Evolutionary conservation across 345 rosid species (phyloP).

Genomic region (Kandelia obovata): DNA sequence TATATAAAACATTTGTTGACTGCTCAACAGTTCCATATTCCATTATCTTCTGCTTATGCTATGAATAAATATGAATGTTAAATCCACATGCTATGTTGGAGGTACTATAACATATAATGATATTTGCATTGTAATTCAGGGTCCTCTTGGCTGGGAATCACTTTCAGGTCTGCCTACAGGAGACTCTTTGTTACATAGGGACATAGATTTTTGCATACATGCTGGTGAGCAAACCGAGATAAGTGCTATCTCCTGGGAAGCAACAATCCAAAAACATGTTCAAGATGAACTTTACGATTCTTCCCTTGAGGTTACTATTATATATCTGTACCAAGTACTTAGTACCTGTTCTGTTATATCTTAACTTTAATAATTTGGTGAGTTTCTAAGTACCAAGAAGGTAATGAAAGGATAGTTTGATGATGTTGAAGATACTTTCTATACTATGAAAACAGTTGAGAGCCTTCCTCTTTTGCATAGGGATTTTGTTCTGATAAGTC

Average conservation of each 20-base stretch:
- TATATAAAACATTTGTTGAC: neutral
- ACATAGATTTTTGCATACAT: constrained; percentile 59
- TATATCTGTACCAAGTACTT: neutral
- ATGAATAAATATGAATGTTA: neutral
- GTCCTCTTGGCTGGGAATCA: constrained; percentile 94
- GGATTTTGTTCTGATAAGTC: neutral
- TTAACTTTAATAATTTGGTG: neutral
- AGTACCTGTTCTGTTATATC: neutral
- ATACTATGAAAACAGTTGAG: neutral
- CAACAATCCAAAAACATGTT: constrained; percentile 77
- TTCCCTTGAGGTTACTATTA: constrained; percentile 54
- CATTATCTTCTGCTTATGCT: neutral
- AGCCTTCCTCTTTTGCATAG: constrained; percentile 1
- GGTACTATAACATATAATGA: constrained; percentile 2
- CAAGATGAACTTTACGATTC: constrained; percentile 85
- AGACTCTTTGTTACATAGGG: constrained; percentile 61
- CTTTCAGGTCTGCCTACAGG: constrained; percentile 68
- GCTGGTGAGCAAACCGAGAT: constrained; percentile 58
- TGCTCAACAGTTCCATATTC: neutral
- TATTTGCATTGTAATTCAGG: constrained; percentile 46
- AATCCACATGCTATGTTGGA: neutral
- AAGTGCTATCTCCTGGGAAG: constrained; percentile 89
- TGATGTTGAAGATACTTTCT: neutral
- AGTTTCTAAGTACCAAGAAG: neutral
- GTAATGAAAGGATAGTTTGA: neutral